Evolutionary conservation across 208 protist species (phyloP).

Genomic region (Trypanosoma vivax): DNA sequence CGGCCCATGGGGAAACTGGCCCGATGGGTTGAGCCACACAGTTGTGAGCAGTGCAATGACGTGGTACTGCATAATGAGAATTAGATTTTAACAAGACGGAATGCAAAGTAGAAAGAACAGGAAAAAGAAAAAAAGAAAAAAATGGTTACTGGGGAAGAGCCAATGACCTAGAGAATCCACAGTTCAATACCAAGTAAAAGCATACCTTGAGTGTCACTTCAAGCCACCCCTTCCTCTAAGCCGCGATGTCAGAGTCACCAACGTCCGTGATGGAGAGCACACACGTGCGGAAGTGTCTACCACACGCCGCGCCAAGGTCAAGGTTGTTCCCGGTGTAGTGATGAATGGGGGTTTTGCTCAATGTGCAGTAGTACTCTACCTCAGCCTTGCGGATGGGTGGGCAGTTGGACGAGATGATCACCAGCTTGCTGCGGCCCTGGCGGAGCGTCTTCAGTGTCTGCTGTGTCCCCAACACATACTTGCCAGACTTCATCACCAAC

Average conservation of each 20-base stretch:
- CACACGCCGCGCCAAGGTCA: slow-evolving; percentile 98
- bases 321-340: slow-evolving; percentile 99
- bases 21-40: too few relatives aligned
- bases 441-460: slow-evolving; percentile 96
- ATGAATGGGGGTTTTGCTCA: slow-evolving; percentile 98
- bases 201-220: neutral
- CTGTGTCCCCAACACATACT: slow-evolving; percentile 98
- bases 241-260: slow-evolving; percentile 94
- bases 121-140: slow-evolving; percentile 15
- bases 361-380: slow-evolving; percentile 99
- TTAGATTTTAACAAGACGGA: neutral
- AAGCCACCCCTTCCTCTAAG: slow-evolving; percentile 5
- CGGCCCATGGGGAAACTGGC: too few relatives aligned
- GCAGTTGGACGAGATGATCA: slow-evolving; percentile 98
- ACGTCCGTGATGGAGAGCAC: slow-evolving; percentile 97
- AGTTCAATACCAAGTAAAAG: slow-evolving; percentile 6
- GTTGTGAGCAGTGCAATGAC: too few relatives aligned
- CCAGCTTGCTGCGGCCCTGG: slow-evolving; percentile 95
- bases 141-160: neutral
- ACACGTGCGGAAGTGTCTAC: slow-evolving; percentile 97
- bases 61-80: too few relatives aligned
- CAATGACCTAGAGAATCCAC: neutral
- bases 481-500: slow-evolving; percentile 99
- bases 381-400: slow-evolving; percentile 97
- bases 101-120: slow-evolving; percentile 1